These are phyloP conservation scores for Anthracocystis walkeri DNA, from an alignment of 1,284 basidiomycete species.

Conservation along the genomic window DNA sequence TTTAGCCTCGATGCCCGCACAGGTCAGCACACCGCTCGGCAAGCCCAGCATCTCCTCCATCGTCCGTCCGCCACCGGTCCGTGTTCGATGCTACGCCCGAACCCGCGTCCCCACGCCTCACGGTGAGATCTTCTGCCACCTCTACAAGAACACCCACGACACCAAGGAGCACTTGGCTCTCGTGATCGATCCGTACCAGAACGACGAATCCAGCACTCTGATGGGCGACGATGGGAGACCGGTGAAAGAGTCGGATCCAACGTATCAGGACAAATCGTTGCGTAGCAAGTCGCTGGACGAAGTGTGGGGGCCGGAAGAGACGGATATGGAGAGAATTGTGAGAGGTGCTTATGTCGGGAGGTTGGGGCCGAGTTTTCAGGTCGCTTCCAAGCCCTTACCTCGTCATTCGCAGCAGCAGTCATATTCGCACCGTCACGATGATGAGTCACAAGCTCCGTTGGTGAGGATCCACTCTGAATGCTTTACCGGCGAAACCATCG, in stretches of 20 bases:
- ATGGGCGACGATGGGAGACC: conserved; percentile 39
- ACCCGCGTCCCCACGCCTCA: conserved; percentile 97
- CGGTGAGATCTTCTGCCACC: conserved; percentile 90
- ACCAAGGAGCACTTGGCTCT: conserved; percentile 96
- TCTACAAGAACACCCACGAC: conserved; percentile 89
- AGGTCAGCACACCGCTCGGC: conserved; percentile 28
- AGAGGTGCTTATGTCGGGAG: conserved; percentile 93
- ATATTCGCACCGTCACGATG: conserved; percentile 30
- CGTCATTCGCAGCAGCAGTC: conserved; percentile 70
- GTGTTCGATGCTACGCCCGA: conserved; percentile 89
- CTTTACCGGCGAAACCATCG: conserved; percentile 97
- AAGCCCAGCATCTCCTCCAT: conserved; percentile 50
- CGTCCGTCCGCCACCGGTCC: conserved; percentile 57
- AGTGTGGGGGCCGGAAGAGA: conserved; percentile 86
- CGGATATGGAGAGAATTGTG: conserved; percentile 91
- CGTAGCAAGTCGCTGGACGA: conserved; percentile 86
- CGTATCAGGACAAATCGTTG: conserved; percentile 72
- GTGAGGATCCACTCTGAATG: conserved; percentile 98
- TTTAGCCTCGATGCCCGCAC: conserved; percentile 18
- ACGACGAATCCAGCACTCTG: conserved; percentile 37
- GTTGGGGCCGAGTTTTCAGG: conserved; percentile 76
- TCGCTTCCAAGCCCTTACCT: conserved; percentile 71
- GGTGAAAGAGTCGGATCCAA: conserved; percentile 30
- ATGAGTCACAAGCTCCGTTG: conserved; percentile 75
- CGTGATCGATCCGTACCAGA: conserved; percentile 78